Evolutionary conservation across 345 rosid genomes (phyloP), one percentile per base, ranked within the genome.

Genomic region (Eucalyptus erythrocorys): DNA sequence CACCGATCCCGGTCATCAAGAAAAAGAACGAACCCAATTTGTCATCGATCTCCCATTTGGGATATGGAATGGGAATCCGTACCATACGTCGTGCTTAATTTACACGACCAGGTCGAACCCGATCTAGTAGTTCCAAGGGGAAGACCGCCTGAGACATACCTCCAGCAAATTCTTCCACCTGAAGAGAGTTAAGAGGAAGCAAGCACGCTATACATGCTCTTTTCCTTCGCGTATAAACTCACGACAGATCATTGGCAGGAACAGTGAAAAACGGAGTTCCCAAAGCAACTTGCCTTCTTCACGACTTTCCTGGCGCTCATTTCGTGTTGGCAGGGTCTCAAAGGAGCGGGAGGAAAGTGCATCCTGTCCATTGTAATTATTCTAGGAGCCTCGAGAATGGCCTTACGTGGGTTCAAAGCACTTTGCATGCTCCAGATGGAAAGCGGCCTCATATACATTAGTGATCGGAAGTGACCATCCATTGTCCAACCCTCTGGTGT

Each of bases 361-460:
- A 93, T 91, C 91, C 99, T 93, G 87, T 98, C 99, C 99, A 98
- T 96, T 89, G 95, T 93, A 90, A 95, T 95, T 88, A 96, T 92
- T 92, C 92, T 93, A 4, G 99, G 99, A 13, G 99, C 99, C 32
- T 96, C 98, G 4, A 95, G 95, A 49, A 98, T 94, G 61, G 98
- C 98, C 93, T 94, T 96, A 47, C 99, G 98, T 88, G 93, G 91
- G 4, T 98, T 92, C 40, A 96, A 92, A 13, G 98, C 99, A 94
- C 96, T 96, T 48, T 98, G 99, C 99, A 98, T 98, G 64, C 98
- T 94, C 99, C 99, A 98, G 85, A 98, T 98, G 30, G 99, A 92
- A 6, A 98, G 95, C 3, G 99, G 99, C 91, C 99, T 96, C 99
- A 97, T 97, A 89, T 98, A 98, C 88, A 96, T 94, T 71, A 98